Conservation (phyloP, 352 stramenopile species). For the Phytophthora sojae region DNA sequence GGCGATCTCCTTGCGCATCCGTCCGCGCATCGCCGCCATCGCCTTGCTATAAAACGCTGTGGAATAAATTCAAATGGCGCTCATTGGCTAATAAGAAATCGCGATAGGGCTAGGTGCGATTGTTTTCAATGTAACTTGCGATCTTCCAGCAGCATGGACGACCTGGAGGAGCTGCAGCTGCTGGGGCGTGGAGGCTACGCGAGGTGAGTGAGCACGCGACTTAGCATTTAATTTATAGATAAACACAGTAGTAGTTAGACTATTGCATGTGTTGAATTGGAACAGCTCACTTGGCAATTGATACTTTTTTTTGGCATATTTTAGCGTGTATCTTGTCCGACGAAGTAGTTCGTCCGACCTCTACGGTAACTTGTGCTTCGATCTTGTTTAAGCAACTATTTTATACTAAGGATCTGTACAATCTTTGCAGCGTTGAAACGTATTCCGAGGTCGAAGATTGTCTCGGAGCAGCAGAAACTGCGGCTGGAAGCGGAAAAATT, state of each 20-base stretch:
- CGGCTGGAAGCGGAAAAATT: conserved; percentile 54
- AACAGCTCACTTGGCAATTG: not conserved
- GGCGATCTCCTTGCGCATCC: conserved; percentile 86
- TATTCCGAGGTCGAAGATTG: conserved; percentile 52
- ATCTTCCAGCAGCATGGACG: conserved; percentile 55
- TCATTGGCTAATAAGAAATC: not conserved
- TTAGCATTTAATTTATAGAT: not conserved
- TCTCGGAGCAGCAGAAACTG: conserved; percentile 46
- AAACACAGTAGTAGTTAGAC: not conserved
- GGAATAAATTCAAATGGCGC: not conserved
- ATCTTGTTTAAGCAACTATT: too few species aligned
- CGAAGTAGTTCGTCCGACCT: conserved; percentile 24
- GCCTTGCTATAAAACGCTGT: conserved; percentile 6
- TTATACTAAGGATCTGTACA: too few species aligned
- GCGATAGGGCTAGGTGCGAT: not conserved
- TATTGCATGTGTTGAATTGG: not conserved
- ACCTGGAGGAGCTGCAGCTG: conserved; percentile 55
- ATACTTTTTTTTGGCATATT: not conserved
- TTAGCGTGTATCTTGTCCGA: conserved; percentile 66
- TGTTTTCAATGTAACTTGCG: not conserved
- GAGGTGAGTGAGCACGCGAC: conserved; percentile 39
- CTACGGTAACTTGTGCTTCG: conserved; percentile 26
- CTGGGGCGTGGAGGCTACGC: conserved; percentile 73
- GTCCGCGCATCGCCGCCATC: conserved; percentile 79
- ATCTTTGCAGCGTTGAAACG: conserved; percentile 59